A percentile compares a stretch with the other conserved stretches of the same genome.
phyloP scores from a whole-genome alignment of 306 rosid genomes.

The Delonix regia region DNA sequence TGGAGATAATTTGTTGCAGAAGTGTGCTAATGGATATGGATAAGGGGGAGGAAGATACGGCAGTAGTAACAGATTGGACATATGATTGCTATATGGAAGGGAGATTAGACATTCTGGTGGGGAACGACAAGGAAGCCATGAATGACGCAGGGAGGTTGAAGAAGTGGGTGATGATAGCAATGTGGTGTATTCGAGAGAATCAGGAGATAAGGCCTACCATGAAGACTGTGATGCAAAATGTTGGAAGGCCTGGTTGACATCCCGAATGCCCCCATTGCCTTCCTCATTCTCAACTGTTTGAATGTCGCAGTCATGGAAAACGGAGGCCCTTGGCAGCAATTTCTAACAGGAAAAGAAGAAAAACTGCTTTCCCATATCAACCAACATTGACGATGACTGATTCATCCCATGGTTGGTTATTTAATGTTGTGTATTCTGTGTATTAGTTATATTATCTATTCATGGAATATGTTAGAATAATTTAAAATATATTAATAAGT shows the following conservation, averaged over 20 bases:
- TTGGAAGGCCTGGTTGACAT: constrained; percentile 44
- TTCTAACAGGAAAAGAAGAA: no score
- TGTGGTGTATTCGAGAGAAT: constrained; percentile 51
- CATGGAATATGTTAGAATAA: no score
- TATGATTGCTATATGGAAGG: constrained; percentile 43
- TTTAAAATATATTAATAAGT: no score
- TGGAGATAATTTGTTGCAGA: constrained; percentile 53
- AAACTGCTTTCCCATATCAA: no score
- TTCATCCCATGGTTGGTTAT: no score
- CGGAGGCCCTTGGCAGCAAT: no score
- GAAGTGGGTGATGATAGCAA: constrained; percentile 41
- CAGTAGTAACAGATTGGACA: constrained; percentile 46
- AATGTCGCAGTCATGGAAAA: not conserved
- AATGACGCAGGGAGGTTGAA: constrained; percentile 30
- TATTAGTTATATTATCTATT: no score
- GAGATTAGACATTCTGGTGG: constrained; percentile 38
- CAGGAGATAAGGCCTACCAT: constrained; percentile 47
- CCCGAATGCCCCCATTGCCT: constrained; percentile 43
- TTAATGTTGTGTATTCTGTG: no score
- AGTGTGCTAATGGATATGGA: constrained; percentile 44
- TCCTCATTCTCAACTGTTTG: constrained; percentile 12
- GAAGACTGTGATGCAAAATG: constrained; percentile 48
- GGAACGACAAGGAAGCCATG: constrained; percentile 41
- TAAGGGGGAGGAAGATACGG: constrained; percentile 37
- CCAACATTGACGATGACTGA: no score